These are phyloP conservation scores for Kluyveromyces lactis DNA, from an alignment of 805 yeast species.

Conservation along the genomic window DNA sequence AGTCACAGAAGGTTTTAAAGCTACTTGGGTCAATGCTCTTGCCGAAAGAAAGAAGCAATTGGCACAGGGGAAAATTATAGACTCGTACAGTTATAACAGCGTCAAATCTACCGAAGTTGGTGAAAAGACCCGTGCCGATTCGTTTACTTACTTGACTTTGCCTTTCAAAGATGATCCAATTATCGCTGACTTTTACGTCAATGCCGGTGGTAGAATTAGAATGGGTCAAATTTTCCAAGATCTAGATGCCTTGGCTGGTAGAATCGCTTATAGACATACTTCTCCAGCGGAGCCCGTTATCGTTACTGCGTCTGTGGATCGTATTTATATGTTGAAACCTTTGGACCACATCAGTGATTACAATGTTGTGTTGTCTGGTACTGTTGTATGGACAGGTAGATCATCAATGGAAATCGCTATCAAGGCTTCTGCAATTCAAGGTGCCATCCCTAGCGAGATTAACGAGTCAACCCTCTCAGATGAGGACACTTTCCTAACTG, in stretches of 20 bases:
- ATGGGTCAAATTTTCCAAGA: slow-evolving; percentile 94
- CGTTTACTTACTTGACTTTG: slow-evolving; percentile 58
- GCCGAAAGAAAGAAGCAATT: slow-evolving; percentile 61
- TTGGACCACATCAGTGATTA: slow-evolving; percentile 68
- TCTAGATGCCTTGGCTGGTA: slow-evolving; percentile 87
- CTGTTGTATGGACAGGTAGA: slow-evolving; percentile 89
- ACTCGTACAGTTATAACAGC: slow-evolving; percentile 60
- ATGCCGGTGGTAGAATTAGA: slow-evolving; percentile 84
- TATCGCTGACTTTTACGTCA: slow-evolving; percentile 80
- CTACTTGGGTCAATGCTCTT: slow-evolving; percentile 84
- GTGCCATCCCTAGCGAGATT: slow-evolving; percentile 42
- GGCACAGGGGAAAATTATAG: slow-evolving; percentile 65
- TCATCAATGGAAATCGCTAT: slow-evolving; percentile 94
- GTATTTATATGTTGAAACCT: slow-evolving; percentile 79
- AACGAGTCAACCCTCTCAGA: slow-evolving; percentile 46
- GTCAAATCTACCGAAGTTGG: slow-evolving; percentile 63
- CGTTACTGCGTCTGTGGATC: slow-evolving; percentile 91
- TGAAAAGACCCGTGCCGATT: slow-evolving; percentile 71
- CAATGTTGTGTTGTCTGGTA: slow-evolving; percentile 81
- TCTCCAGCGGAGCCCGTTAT: slow-evolving; percentile 94
- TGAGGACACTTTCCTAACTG: slow-evolving; percentile 71
- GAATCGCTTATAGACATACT: slow-evolving; percentile 87
- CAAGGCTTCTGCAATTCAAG: slow-evolving; percentile 71
- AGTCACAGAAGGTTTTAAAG: slow-evolving; percentile 27
- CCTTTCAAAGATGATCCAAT: slow-evolving; percentile 81